These are phyloP conservation scores for Wickerhamiella lipophila DNA, from an alignment of 805 yeast genomes.

Conservation along the genomic window DNA sequence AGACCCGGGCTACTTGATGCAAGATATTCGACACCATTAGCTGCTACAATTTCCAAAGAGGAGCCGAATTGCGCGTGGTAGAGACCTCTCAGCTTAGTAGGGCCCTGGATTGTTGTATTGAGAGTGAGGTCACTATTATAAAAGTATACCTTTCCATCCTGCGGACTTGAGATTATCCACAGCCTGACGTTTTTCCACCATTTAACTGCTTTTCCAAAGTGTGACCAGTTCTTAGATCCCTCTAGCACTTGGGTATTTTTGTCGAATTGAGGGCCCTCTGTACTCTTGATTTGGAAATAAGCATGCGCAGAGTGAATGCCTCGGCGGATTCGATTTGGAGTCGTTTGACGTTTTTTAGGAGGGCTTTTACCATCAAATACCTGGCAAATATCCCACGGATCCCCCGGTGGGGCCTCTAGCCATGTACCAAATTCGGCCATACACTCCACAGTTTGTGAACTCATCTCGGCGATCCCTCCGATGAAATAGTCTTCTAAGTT, in stretches of 20 bases:
- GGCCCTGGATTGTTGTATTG: conserved; percentile 9
- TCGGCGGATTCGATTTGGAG: not conserved
- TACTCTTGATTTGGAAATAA: not conserved
- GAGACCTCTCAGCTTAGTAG: conserved; percentile 14
- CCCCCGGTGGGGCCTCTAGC: conserved; percentile 27
- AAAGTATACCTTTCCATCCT: conserved; percentile 16
- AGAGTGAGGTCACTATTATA: conserved; percentile 11
- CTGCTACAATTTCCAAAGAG: conserved; percentile 25
- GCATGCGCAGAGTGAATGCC: not conserved
- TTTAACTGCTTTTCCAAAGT: conserved; percentile 13
- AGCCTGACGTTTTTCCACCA: conserved; percentile 14
- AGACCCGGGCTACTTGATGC: conserved; percentile 42
- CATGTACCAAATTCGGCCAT: conserved; percentile 30
- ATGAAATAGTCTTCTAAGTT: conserved; percentile 36
- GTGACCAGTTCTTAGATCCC: conserved; percentile 1
- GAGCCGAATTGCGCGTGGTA: conserved; percentile 33
- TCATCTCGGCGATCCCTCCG: conserved; percentile 43
- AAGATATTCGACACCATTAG: conserved; percentile 29
- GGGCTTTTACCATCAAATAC: conserved; percentile 27
- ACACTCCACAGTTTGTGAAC: conserved; percentile 32
- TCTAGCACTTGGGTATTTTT: not conserved
- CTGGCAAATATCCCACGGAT: conserved; percentile 28
- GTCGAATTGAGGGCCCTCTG: not conserved
- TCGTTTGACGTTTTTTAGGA: not conserved
- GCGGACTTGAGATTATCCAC: conserved; percentile 19